phyloP scores from a whole-genome alignment of 495 filamentous ascomycete species.

The Aspergillus biplanus region DNA sequence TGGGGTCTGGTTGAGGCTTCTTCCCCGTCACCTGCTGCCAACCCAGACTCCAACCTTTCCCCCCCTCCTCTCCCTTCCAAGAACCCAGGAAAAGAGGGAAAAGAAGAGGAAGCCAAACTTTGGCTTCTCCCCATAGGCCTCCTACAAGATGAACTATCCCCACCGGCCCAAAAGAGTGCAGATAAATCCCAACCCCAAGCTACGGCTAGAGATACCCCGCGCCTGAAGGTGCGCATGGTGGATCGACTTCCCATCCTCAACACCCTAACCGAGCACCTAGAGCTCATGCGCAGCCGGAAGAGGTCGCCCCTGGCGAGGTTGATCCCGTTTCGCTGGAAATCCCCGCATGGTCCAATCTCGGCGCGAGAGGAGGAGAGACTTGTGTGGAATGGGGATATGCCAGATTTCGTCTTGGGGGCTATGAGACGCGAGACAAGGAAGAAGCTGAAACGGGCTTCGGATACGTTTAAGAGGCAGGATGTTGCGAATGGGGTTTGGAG shows the following conservation, averaged over 20 bases:
- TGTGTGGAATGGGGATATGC: conserved; percentile 72
- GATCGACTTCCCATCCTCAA: conserved; percentile 34
- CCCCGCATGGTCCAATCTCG: conserved; percentile 37
- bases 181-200: neutral
- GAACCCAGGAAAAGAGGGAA: neutral
- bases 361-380: conserved; percentile 32
- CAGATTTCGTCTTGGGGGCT: conserved; percentile 55
- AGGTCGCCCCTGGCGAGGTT: conserved; percentile 27
- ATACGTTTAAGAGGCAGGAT: conserved; percentile 26
- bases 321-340: conserved; percentile 42
- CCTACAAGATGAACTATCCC: conserved; percentile 35
- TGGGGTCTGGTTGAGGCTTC: conserved; percentile 64
- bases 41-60: neutral
- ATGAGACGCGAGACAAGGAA: conserved; percentile 55
- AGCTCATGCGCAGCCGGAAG: conserved; percentile 17
- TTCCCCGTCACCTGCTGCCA: conserved; percentile 21
- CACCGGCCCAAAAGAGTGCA: neutral
- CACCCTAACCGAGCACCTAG: conserved; percentile 19
- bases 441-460: conserved; percentile 34
- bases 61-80: neutral
- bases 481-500: conserved; percentile 39
- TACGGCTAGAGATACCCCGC: neutral
- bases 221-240: conserved; percentile 35
- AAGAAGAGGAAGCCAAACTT: conserved; percentile 26
- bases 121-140: conserved; percentile 63